phyloP scores from a whole-genome alignment of 129 eudicot genomes.

The Ambrosia artemisiifolia region DNA sequence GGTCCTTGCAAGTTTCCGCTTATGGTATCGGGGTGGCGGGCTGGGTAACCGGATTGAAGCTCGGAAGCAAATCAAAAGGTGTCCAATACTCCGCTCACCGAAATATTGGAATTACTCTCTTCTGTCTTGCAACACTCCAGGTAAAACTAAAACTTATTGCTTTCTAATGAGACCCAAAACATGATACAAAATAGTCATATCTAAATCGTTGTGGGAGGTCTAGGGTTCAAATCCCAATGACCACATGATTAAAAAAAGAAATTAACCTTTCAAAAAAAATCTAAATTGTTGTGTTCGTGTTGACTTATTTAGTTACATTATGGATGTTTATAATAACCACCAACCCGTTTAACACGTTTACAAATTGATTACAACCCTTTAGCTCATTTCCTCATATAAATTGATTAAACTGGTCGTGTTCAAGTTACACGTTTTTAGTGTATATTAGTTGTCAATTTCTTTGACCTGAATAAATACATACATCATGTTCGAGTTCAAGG shows the following conservation, averaged over 20 bases:
- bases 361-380: too few relatives aligned
- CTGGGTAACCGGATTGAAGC: constrained; percentile 84
- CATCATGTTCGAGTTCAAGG: background rate
- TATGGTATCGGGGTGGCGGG: constrained; percentile 88
- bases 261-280: too few relatives aligned
- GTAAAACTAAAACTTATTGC: constrained; percentile 22
- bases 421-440: background rate
- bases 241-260: too few relatives aligned
- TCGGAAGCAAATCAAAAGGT: constrained; percentile 73
- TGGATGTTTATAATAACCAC: too few relatives aligned
- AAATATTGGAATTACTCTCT: constrained; percentile 69
- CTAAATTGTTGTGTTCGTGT: too few relatives aligned
- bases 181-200: too few relatives aligned
- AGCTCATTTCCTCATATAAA: background rate
- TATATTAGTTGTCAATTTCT: background rate
- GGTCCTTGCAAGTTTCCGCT: constrained; percentile 59
- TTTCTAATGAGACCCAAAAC: too few relatives aligned
- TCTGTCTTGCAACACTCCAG: constrained; percentile 83
- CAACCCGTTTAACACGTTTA: too few relatives aligned
- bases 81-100: constrained; percentile 51
- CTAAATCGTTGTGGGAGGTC: too few relatives aligned
- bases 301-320: too few relatives aligned
- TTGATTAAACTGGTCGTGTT: background rate
- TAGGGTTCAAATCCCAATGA: too few relatives aligned
- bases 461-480: background rate